A percentile compares a stretch with the other conserved stretches of the same genome.
These are phyloP conservation scores for Silene coronaria DNA, from an alignment of 179 eudicot genomes.

Conservation along the genomic window DNA sequence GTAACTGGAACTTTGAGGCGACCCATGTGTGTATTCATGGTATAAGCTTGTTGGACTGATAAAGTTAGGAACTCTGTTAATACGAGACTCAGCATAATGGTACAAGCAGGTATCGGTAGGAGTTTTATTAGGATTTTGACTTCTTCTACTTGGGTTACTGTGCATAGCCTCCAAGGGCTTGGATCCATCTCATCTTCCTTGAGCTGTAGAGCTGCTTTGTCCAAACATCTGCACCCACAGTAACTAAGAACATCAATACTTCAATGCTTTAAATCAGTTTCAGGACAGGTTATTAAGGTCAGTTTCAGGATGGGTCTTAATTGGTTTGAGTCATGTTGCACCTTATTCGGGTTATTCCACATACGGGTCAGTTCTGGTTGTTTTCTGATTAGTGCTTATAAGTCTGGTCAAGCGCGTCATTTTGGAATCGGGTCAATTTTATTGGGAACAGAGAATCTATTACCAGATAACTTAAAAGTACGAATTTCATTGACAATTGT, in stretches of 20 bases:
- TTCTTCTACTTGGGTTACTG: conserved; percentile 95
- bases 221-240: conserved; percentile 48
- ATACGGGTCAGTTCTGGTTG: neutral
- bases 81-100: conserved; percentile 60
- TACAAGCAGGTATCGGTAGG: conserved; percentile 68
- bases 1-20: conserved; percentile 82
- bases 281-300: neutral
- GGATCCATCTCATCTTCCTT: conserved; percentile 55
- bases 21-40: conserved; percentile 73
- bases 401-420: neutral
- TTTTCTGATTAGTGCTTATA: neutral
- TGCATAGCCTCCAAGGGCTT: conserved; percentile 79
- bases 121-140: conserved; percentile 66
- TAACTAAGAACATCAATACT: conserved; percentile 1
- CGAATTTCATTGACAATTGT: neutral
- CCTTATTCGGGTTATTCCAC: neutral
- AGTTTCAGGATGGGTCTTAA: neutral
- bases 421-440: neutral
- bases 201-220: conserved; percentile 78
- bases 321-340: neutral
- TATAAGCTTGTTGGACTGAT: conserved; percentile 86
- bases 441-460: neutral
- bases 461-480: neutral
- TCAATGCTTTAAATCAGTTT: neutral
- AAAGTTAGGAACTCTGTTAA: conserved; percentile 71